A percentile compares a stretch with the other conserved stretches of the same genome.
These are phyloP conservation scores for Rhizophagus sp. DNA, from an alignment of 192 early-diverging fungal genomes.

Conservation along the genomic window DNA sequence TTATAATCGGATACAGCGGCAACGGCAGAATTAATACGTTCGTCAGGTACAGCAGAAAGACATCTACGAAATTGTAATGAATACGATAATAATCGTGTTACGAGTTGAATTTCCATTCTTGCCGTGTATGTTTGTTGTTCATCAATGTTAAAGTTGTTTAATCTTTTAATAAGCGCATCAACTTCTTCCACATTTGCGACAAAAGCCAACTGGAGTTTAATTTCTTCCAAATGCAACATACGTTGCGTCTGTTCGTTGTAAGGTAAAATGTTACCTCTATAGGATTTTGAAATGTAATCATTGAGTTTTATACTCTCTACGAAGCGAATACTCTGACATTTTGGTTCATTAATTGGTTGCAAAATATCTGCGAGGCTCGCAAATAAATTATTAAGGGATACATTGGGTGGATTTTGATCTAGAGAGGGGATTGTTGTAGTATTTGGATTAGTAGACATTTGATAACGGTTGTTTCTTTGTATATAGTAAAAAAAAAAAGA, in stretches of 20 bases:
- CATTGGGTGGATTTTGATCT: no score
- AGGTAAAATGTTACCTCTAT: slow-evolving; percentile 1
- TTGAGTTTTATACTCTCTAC: not conserved
- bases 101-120: not conserved
- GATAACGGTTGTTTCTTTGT: no score
- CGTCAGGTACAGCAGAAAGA: not conserved
- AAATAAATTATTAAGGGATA: no score
- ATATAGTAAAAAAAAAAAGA: no score
- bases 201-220: not conserved
- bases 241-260: slow-evolving; percentile 2
- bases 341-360: not conserved
- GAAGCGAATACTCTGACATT: not conserved
- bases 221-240: slow-evolving; percentile 19
- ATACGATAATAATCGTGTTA: slow-evolving; percentile 5
- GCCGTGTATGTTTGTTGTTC: not conserved
- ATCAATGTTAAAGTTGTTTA: not conserved
- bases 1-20: slow-evolving; percentile 17
- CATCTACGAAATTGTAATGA: slow-evolving; percentile 18
- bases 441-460: no score
- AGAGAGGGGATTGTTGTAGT: no score
- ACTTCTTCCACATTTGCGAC: not conserved
- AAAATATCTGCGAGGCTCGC: not conserved
- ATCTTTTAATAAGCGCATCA: not conserved
- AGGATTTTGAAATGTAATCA: not conserved
- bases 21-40: slow-evolving; percentile 7